A percentile compares a stretch with the other conserved stretches of the same genome.
Conservation (phyloP, 306 rosid species). For the Citrullus mucosospermus region DNA sequence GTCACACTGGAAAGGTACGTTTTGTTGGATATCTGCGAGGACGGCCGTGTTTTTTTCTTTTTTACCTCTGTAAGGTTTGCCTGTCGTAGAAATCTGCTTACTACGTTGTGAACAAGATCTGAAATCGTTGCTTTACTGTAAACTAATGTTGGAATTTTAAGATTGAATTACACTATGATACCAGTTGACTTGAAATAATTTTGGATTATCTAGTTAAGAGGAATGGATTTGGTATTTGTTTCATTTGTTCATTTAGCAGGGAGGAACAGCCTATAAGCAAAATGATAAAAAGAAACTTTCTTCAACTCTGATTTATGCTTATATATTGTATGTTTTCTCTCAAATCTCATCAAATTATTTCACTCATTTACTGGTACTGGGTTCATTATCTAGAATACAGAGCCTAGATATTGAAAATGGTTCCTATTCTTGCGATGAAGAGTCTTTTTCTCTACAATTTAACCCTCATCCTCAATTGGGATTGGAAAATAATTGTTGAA, state of each 20-base stretch:
- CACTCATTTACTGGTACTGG: not conserved
- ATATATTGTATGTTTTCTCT: not conserved
- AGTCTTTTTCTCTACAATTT: not conserved
- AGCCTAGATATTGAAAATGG: not conserved
- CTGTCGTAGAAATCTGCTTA: not conserved
- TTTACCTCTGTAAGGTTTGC: not conserved
- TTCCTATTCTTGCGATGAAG: not conserved
- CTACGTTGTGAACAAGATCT: not conserved
- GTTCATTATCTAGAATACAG: not conserved
- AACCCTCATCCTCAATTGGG: not conserved
- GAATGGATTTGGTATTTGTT: not conserved
- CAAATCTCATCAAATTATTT: not conserved
- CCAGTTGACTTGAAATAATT: not conserved
- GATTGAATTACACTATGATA: not conserved
- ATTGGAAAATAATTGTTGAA: not conserved
- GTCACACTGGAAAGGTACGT: constrained; percentile 73
- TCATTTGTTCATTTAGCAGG: not conserved
- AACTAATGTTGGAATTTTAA: not conserved
- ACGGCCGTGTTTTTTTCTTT: not conserved
- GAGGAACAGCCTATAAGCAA: not conserved
- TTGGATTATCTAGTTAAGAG: not conserved
- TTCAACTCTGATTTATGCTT: not conserved
- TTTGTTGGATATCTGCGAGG: not conserved
- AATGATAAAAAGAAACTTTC: not conserved
- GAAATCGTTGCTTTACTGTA: not conserved